phyloP scores from a whole-genome alignment of 345 rosid genomes.

The Odontarrhena argentea region DNA sequence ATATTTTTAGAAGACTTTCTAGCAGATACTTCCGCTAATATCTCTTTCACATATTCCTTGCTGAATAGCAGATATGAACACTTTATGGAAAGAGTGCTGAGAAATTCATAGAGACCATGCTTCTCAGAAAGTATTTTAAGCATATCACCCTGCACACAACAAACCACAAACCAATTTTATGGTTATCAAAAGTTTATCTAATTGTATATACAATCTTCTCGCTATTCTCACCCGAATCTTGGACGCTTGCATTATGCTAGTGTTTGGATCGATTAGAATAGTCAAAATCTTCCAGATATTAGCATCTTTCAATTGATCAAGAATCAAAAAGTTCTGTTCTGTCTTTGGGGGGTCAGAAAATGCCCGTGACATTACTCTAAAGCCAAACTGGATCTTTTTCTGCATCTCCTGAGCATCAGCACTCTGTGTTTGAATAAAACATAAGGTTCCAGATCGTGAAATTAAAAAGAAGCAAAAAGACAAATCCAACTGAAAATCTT shows the following conservation, averaged over 20 bases:
- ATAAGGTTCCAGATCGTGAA: conserved; percentile 22
- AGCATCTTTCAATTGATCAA: conserved; percentile 93
- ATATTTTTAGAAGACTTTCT: conserved; percentile 68
- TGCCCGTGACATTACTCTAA: conserved; percentile 84
- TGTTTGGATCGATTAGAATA: conserved; percentile 70
- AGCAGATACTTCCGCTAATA: conserved; percentile 60
- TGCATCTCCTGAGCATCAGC: conserved; percentile 82
- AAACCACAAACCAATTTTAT: conserved; percentile 22
- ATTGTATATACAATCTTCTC: conserved; percentile 14
- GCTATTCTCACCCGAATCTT: conserved; percentile 61
- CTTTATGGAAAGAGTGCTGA: conserved; percentile 76
- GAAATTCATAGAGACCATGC: conserved; percentile 83
- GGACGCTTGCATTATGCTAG: conserved; percentile 61
- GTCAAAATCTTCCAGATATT: conserved; percentile 87
- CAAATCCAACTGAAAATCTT: neutral
- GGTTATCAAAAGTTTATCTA: conserved; percentile 4
- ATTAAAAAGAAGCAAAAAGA: neutral
- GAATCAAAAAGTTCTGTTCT: conserved; percentile 85
- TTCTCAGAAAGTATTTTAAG: conserved; percentile 87
- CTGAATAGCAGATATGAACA: conserved; percentile 83
- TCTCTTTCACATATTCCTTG: conserved; percentile 88
- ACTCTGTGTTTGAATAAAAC: conserved; percentile 55
- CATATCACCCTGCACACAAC: conserved; percentile 78
- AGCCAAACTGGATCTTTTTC: conserved; percentile 73
- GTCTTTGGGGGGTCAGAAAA: conserved; percentile 83